Evolutionary conservation across 169 alveolate species (phyloP), one percentile per base, ranked within the genome.

Genomic region (Plasmodium reichenowi): DNA sequence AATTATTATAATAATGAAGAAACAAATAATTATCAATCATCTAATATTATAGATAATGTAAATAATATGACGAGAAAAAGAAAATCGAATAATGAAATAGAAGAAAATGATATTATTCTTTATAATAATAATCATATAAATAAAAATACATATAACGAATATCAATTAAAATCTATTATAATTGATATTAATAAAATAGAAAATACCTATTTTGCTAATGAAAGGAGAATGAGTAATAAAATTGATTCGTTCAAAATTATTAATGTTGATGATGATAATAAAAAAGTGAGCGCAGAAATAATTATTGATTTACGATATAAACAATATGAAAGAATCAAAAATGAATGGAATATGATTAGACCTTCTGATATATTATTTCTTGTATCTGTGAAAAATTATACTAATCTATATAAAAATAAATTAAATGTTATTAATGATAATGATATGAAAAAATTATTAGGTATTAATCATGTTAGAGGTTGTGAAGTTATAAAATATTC

Each of bases 301-400:
- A 20, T 83, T 8, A 83, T 83, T 15, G 91, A 83, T 56, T 54
- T 83, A 32, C 56, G 56, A 62, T 83, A 83, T 72, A 83, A 83
- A 24, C 45, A 67, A 9, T 22, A 83, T 54, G 91, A 83, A 83
- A 60, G 72, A 13, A 83, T 58, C 3, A 48, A 83, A 52, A 67
- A 68, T 24, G 91, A 83, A 63, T 83, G 91, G 91, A 83, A 83
- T 48, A 83, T 83, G 91, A 83, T 83, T 68, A 83, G 73, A 56
- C 20, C 91, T 0, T 43, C 85, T 45, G 85, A 83, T 58, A 83
- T 83, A 29, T 83, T 83, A 38, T 83, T 83, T 83, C 48, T 83
- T 17, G 91, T 83, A 58, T 68, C 85, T 68, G 91, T 83, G 45
- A 83, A 67, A 63, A 83, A 83, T 83, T 83, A 83, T 50, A 83